Evolutionary conservation across 805 yeast genomes (phyloP), one percentile per base, ranked within the genome.

Genomic region (Starmera pachycereana): DNA sequence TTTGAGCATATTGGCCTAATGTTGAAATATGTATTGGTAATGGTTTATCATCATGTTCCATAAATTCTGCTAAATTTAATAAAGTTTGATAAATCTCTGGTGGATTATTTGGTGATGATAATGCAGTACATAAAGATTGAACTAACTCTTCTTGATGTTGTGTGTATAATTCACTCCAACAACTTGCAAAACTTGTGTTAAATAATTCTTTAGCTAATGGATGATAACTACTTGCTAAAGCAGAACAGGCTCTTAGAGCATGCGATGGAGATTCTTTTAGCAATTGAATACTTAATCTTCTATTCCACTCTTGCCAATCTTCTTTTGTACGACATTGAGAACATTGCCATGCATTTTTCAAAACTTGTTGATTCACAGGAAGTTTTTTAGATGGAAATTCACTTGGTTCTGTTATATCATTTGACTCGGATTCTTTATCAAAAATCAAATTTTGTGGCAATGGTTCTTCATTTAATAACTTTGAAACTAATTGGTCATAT

Each of bases 221-320:
- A 40, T 82, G 77, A 50, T 88, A 86, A 35, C 85, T 84, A 9
- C 86, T 78, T 0, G 97, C 97, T 39, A 92, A 65, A 8, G 82
- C 80, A 2, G 95, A 84, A 57, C 98, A 92, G 0, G 97, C 96
- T 48, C 97, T 71, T 33, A 92, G 68, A 2, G 97, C 94, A 51
- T 85, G 95, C 0, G 96, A 86, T 2, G 99, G 96, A 30, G 96
- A 85, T 56, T 89, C 96, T 50, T 84, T 86, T 47, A 92, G 64
- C 29, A 92, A 60, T 53, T 88, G 96, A 39, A 87, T 82, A 49
- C 92, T 79, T 37, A 92, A 66, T 43, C 92, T 69, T 43, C 95
- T 74, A 47, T 88, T 78, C 99, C 99, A 92, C 54, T 92, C 97
- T 51, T 84, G 90, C 98, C 98, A 92, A 49, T 92, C 98, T 51